Percentiles rank a stretch among this genome's conserved stretches.
phyloP scores from a whole-genome alignment of 805 yeast genomes.

The Wickerhamomyces hampshirensis region DNA sequence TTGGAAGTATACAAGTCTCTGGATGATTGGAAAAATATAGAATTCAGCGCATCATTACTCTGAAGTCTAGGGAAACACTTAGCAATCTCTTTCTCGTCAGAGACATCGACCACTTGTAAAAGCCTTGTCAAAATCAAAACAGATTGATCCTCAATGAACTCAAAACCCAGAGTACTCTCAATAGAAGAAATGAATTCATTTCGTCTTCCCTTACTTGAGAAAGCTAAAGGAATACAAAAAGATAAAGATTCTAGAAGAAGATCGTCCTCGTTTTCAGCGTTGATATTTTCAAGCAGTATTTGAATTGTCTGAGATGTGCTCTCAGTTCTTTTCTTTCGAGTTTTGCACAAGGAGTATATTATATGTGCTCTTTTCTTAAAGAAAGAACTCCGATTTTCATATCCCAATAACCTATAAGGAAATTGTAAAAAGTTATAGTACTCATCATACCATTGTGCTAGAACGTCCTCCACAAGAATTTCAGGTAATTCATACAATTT shows the following conservation, averaged over 20 bases:
- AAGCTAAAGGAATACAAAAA: conserved; percentile 39
- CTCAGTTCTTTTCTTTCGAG: conserved; percentile 10
- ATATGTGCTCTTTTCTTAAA: conserved; percentile 28
- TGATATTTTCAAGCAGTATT: neutral
- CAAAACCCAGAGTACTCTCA: conserved; percentile 14
- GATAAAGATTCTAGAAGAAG: conserved; percentile 32
- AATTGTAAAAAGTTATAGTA: conserved; percentile 4
- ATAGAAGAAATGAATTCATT: conserved; percentile 26
- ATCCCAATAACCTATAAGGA: conserved; percentile 12
- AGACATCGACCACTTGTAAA: conserved; percentile 36
- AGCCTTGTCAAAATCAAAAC: conserved; percentile 33
- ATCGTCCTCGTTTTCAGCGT: conserved; percentile 9
- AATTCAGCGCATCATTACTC: neutral
- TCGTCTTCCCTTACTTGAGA: conserved; percentile 34
- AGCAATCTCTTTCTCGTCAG: conserved; percentile 23
- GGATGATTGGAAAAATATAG: conserved; percentile 6
- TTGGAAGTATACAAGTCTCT: conserved; percentile 5
- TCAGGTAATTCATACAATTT: conserved; percentile 2
- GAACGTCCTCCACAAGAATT: conserved; percentile 11
- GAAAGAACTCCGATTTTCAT: conserved; percentile 3
- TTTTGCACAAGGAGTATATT: conserved; percentile 34
- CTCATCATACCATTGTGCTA: conserved; percentile 7
- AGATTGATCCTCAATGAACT: conserved; percentile 19
- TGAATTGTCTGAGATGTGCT: neutral
- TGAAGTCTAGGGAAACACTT: conserved; percentile 12